Evolutionary conservation across 306 rosid genomes (phyloP).

Genomic region (Medicago arabica): DNA sequence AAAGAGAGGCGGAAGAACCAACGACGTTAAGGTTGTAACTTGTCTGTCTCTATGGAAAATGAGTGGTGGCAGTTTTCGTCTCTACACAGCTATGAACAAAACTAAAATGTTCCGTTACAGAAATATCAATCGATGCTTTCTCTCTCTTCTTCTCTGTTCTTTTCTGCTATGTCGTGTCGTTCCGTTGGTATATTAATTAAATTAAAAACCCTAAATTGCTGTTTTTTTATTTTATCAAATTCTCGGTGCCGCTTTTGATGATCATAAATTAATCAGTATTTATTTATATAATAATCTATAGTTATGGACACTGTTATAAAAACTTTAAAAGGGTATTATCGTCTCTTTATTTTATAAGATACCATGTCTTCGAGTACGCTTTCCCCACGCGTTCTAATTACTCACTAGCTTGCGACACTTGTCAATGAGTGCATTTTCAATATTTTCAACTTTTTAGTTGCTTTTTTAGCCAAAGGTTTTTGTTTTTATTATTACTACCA

Average conservation of each 20-base stretch:
- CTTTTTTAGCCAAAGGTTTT: not conserved
- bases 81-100: slow-evolving; percentile 31
- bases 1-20: not conserved
- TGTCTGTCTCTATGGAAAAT: slow-evolving; percentile 47
- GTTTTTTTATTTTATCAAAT: no score
- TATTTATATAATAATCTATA: no score
- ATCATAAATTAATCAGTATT: not conserved
- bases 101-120: slow-evolving; percentile 42
- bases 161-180: not conserved
- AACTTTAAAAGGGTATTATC: slow-evolving; percentile 9
- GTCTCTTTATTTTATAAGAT: not conserved
- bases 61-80: slow-evolving; percentile 34
- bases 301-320: not conserved
- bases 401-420: slow-evolving; percentile 52
- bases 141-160: slow-evolving; percentile 22
- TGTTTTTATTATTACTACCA: no score
- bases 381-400: slow-evolving; percentile 58
- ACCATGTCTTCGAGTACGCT: slow-evolving; percentile 23
- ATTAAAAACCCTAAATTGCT: not conserved
- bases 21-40: slow-evolving; percentile 43
- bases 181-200: not conserved
- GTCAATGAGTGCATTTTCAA: not conserved
- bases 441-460: not conserved
- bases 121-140: slow-evolving; percentile 25
- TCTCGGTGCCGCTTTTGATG: slow-evolving; percentile 29